Base-by-base conservation (phyloP, 768 basidiomycete genomes). In the Xerocomellus amylosporus region DNA sequence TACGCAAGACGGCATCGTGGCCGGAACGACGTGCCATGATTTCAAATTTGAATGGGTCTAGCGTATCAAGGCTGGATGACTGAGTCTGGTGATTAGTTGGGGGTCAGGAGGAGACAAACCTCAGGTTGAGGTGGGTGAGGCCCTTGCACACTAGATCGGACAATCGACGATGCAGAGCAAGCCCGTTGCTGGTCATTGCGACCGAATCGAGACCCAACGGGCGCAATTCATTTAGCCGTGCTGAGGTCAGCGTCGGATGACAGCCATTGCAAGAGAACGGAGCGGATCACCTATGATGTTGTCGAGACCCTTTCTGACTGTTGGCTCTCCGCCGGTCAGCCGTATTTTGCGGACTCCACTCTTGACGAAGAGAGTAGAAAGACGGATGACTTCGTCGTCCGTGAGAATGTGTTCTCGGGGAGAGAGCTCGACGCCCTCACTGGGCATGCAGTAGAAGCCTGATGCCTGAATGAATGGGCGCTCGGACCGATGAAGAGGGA, bases 361-460 rank as follows among this genome's bases (percentile, higher is more conserved):
- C 61, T 76, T 77, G 1, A 95, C 90, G 59, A 95, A 96, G 17
- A 95, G 72, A 17, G 77, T 71, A 5, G 89, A 87, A 2, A 93
- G 77, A 45, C 87, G 82, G 39, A 88, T 67, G 28, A 94, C 72
- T 66, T 95, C 91, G 47, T 84, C 79, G 58, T 92, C 85, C 1
- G 87, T 84, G 37, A 95, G 77, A 53, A 92, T 78, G 54, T 88
- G 78, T 10, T 76, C 75, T 33, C 74, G 73, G 3, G 90, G 92
- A 13, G 88, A 86, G 26, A 93, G 77, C 49, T 87, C 80, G 5
- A 93, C 74, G 31, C 91, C 90, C 64, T 88, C 84, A 49, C 78
- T 81, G 3, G 91, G 92, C 92, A 94, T 95, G 64, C 91, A 94
- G 67, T 95, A 95, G 63, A 92, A 92, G 61, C 91, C 90, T 94